Base-by-base conservation (phyloP, 192 early-diverging fungal species). In the Geranomyces michiganensis region DNA sequence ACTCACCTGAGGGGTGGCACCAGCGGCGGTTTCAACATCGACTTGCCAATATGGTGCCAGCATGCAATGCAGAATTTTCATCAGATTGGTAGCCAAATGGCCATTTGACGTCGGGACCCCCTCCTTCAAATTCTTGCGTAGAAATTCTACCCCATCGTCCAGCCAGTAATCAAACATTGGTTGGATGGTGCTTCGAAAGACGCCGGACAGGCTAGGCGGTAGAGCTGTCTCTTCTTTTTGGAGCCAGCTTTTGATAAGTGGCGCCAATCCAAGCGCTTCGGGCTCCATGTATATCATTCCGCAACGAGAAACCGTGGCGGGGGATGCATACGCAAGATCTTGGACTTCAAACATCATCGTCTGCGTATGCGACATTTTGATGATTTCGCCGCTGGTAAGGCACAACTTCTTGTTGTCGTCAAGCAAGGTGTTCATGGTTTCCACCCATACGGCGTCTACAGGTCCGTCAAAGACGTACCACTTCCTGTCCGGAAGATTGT, bases 261-360 rank as follows among this genome's bases (percentile, higher is more conserved):
- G 82, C 13, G 19, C n/a, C 36, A 76, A 70, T 17, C 87, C 87
- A n/a, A 88, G 67, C 1, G 85, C 83, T n/a, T 76, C 79, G 47
- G 87, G 87, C 60, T 88, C 87, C 85, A 88, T 88, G 64, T 88
- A 88, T 33, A 88, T 88, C 87, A 88, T 88, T 43, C 87, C 87
- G 64, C 87, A 88, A 19, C 87, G 73, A 4, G 84, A 85, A 0
- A 88, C 87, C 7, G 87, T 88, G 17, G 87, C 87, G 1, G 87
- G 87, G n/a, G 87, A 88, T 1, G 87, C 87, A 67, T 82, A 85
- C 17, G 85, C 82, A 1, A 88, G 76, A 75, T 88, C 80, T 36
- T 81, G 78, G 12, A 88, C 87, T 67, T 88, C 87, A 72, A 88
- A 88, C 78, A 88, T 88, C 82, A 88, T 85, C 12, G 84, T 88